A percentile compares a stretch with the other conserved stretches of the same genome.
phyloP scores from a whole-genome alignment of 139 green algal species.

The Auxenochlorella protothecoides region DNA sequence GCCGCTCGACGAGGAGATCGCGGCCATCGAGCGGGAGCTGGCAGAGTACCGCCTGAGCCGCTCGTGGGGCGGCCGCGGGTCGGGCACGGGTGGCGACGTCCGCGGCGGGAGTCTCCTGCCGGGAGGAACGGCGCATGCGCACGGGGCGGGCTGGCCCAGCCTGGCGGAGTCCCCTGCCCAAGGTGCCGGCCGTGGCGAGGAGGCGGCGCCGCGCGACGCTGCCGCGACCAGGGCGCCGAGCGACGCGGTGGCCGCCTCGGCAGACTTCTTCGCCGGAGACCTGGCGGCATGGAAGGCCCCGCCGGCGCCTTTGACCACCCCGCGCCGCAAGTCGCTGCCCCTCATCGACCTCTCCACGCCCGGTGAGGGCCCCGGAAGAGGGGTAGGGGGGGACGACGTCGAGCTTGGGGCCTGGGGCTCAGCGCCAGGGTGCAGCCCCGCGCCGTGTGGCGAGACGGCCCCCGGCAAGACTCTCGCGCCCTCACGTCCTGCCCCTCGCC shows the following conservation, averaged over 20 bases:
- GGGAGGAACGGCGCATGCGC: too few relatives aligned
- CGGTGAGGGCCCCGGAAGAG: background rate
- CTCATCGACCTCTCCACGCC: background rate
- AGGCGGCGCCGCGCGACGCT: background rate
- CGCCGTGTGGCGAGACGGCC: too few relatives aligned
- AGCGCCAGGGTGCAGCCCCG: too few relatives aligned
- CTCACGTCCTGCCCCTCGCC: too few relatives aligned
- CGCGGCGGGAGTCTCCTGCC: too few relatives aligned
- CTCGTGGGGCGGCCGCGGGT: too few relatives aligned
- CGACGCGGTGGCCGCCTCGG: background rate
- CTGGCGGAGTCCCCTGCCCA: slow-evolving; percentile 6
- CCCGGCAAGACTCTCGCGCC: too few relatives aligned
- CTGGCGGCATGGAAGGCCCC: background rate
- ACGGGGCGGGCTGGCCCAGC: background rate
- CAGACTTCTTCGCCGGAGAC: background rate
- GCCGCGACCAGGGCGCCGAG: background rate
- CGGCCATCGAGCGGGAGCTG: slow-evolving; percentile 10
- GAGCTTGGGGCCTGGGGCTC: too few relatives aligned
- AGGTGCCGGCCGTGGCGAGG: background rate
- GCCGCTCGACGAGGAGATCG: slow-evolving; percentile 19
- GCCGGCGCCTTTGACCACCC: background rate
- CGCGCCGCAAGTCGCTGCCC: background rate
- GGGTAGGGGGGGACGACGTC: too few relatives aligned
- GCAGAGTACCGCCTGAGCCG: background rate
- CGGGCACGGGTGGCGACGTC: too few relatives aligned